Conservation (phyloP, 1,139 yeast species). For the Scheffersomyces cryptocercus region DNA sequence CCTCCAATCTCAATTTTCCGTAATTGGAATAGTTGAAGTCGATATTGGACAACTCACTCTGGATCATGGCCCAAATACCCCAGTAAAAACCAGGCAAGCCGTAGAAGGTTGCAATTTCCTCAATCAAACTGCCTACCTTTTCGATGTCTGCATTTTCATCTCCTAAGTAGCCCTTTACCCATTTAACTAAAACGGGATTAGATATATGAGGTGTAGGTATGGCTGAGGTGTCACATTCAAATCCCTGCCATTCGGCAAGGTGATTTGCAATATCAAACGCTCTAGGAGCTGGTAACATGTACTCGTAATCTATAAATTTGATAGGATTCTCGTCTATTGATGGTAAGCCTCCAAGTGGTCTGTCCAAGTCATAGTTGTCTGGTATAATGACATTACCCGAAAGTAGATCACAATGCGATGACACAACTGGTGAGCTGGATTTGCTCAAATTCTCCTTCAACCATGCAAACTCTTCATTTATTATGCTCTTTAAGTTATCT, state of each 20-base stretch:
- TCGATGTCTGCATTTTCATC: constrained; percentile 25
- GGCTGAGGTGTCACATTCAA: constrained; percentile 62
- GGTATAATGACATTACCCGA: constrained; percentile 75
- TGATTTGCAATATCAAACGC: constrained; percentile 87
- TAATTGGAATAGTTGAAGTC: constrained; percentile 73
- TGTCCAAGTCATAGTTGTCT: constrained; percentile 22
- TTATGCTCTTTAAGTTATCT: constrained; percentile 38
- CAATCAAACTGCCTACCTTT: constrained; percentile 38
- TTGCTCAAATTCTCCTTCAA: constrained; percentile 37
- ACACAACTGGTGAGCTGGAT: constrained; percentile 55
- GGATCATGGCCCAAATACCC: constrained; percentile 86
- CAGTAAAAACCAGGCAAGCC: constrained; percentile 85
- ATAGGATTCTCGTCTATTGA: constrained; percentile 44
- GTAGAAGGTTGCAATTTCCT: constrained; percentile 61
- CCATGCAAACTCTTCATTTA: constrained; percentile 58
- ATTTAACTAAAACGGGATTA: constrained; percentile 50
- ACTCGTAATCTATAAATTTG: constrained; percentile 77
- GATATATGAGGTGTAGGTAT: constrained; percentile 54
- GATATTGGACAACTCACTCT: constrained; percentile 66
- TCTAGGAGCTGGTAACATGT: constrained; percentile 77
- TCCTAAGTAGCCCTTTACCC: constrained; percentile 55
- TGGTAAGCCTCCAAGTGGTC: constrained; percentile 22
- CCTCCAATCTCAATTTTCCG: constrained; percentile 59
- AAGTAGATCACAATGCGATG: constrained; percentile 71
- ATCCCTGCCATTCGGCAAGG: constrained; percentile 87